Evolutionary conservation across 1,284 basidiomycete species (phyloP), one percentile per base, ranked within the genome.

Genomic region (Puccinia coronata): DNA sequence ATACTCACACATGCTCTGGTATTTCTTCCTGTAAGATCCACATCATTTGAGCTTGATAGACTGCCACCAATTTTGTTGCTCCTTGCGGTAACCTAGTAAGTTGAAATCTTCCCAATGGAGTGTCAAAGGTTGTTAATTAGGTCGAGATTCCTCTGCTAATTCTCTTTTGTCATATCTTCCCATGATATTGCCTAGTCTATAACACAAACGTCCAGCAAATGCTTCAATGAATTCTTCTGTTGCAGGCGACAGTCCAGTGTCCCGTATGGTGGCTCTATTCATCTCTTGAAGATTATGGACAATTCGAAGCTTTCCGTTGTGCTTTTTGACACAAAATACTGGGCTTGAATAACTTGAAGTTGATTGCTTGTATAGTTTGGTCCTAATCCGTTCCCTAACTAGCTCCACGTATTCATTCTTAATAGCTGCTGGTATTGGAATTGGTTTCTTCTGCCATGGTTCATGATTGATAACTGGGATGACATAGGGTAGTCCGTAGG

Each of bases 41-140:
- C 59, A 67, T 53, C 41, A 77, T 65, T n/a, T 77, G 61, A 20
- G 75, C 73, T n/a, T 76, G 57, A 28, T 76, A 65, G 28, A 76
- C 53, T 20, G 73, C 57, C 4, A 76, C 73, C 2, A n/a, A 77
- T 18, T 67, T 67, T 6, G 75, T 77, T 18, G 36, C 75, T 4
- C 75, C 75, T 53, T 77, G 75, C 3, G 75, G 59, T 23, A 77
- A n/a, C 36, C 61, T 8, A 5, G 75, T 77, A 12, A 77, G 41
- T 36, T 67, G 16, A 12, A 77, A 53, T 20, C 25, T n/a, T 53
- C 61, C 43, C 12, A 77, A 31, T 34, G 43, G 43, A 5, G 41
- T 77, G 3, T 77, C 39, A 77, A 77, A 77, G 4, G 75, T 49
- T 49, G 59, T 77, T 1, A 77, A 16, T n/a, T n/a, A 16, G 28